Evolutionary conservation across 306 rosid genomes (phyloP).

Genomic region (Castanea sativa): DNA sequence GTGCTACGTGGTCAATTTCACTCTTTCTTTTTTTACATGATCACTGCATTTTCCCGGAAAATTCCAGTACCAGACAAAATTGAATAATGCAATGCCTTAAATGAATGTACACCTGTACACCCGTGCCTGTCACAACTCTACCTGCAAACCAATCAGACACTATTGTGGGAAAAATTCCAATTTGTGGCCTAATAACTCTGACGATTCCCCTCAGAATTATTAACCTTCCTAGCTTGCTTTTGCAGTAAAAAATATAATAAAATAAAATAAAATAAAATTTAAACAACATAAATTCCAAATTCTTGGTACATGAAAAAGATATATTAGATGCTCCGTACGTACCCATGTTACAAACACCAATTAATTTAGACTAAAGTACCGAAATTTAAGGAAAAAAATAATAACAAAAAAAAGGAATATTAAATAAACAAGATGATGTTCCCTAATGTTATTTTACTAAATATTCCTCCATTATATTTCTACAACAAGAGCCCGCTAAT

Average conservation of each 20-base stretch:
- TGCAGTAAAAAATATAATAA: conserved; percentile 18
- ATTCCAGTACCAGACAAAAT: conserved; percentile 48
- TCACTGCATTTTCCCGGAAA: conserved; percentile 47
- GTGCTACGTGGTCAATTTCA: conserved; percentile 8
- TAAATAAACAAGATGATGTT: conserved; percentile 1
- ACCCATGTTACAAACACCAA: background rate
- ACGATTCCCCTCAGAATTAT: background rate
- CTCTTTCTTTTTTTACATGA: background rate
- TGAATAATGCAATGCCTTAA: conserved; percentile 33
- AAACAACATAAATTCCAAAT: background rate
- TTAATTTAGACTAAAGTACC: conserved; percentile 7
- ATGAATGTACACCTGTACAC: conserved; percentile 29
- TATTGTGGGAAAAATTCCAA: conserved; percentile 53
- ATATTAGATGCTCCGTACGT: background rate
- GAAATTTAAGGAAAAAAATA: background rate
- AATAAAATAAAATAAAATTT: conserved; percentile 8
- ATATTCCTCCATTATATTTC: conserved; percentile 28
- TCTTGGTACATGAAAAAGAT: background rate
- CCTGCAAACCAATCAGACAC: conserved; percentile 46
- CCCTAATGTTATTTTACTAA: conserved; percentile 22
- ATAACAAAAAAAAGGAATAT: conserved; percentile 1
- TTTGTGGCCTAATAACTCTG: background rate
- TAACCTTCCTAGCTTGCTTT: conserved; percentile 9
- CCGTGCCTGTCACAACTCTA: conserved; percentile 43
- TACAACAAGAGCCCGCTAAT: conserved; percentile 26